Evolutionary conservation across 2,329 filamentous ascomycete genomes (phyloP), one percentile per base, ranked within the genome.

Genomic region (Fusarium xylarioides): DNA sequence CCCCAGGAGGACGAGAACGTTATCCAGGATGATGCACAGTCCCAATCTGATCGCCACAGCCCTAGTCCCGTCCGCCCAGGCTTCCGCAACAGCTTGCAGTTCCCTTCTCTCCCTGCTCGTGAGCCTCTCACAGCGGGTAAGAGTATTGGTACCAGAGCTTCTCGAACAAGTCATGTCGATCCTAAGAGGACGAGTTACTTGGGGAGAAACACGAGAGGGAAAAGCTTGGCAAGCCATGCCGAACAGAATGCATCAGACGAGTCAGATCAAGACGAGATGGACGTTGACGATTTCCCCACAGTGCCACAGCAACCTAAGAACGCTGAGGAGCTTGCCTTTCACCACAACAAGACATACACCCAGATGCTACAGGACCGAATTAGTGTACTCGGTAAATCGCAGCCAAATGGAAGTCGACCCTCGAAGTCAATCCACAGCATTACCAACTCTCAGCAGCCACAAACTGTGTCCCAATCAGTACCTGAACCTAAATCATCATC

Each of bases 281-380:
- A 91, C 46, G 76, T 86, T 61, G 84, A 88, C 62, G 82, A 85
- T n/a, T 79, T 85, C n/a, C 78, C 84, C 9, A 77, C 81, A 23
- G 76, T 78, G 6, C 73, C 75, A 7, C 78, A 81, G 38, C 68
- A 73, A 16, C 28, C 63, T 28, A 81, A 85, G 37, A 87, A 90
- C 30, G 83, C 84, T 4, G 86, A 86, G 43, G 81, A 81, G 14
- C 83, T 86, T 21, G 75, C 77, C 3, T 37, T 77, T 21, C 81
- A 82, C 3, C 92, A 95, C 78, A 94, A 91, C 82, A 97, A 97
- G 80, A 95, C 94, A 0, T 97, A 96, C n/a, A 97, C 96, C 0
- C 95, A 98, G 81, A 88, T 93, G 47, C 86, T 99, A 21, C 95
- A 97, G 74, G 95, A 98, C 77, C 94, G 95, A 76, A 98, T 99